Evolutionary conservation across 306 rosid genomes (phyloP).

Genomic region (Leucaena leucocephala): DNA sequence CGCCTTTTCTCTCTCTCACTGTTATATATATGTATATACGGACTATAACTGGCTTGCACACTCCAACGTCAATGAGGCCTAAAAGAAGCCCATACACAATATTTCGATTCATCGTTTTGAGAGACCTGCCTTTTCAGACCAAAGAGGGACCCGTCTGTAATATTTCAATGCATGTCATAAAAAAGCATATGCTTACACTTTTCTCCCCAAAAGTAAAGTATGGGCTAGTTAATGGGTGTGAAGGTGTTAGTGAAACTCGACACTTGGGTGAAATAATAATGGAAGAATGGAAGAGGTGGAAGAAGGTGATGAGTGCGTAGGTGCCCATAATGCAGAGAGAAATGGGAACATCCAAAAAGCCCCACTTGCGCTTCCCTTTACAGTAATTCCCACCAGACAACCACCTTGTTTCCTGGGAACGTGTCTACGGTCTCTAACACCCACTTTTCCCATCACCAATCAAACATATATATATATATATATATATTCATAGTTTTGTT

Average conservation of each 20-base stretch:
- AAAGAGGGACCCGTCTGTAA: not conserved
- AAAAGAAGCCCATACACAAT: constrained; percentile 32
- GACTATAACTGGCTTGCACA: not conserved
- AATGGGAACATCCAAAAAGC: not conserved
- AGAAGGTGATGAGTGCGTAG: not conserved
- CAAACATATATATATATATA: too few species aligned
- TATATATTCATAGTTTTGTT: not conserved
- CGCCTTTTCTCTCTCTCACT: too few species aligned
- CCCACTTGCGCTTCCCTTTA: not conserved
- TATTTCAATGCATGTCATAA: not conserved
- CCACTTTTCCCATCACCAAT: not conserved
- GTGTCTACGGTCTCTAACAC: not conserved
- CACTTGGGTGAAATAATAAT: too few species aligned
- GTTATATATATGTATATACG: too few species aligned
- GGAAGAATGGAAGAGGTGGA: not conserved
- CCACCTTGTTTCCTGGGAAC: not conserved
- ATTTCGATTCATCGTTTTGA: not conserved
- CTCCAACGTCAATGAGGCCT: constrained; percentile 12
- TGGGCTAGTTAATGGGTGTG: not conserved
- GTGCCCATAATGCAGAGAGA: not conserved
- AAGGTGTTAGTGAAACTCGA: not conserved
- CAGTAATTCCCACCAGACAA: not conserved
- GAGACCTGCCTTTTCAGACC: not conserved
- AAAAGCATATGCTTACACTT: not conserved
- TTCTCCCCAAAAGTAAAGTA: not conserved